Evolutionary conservation across 345 rosid species (phyloP).

Genomic region (Laguncularia racemosa): DNA sequence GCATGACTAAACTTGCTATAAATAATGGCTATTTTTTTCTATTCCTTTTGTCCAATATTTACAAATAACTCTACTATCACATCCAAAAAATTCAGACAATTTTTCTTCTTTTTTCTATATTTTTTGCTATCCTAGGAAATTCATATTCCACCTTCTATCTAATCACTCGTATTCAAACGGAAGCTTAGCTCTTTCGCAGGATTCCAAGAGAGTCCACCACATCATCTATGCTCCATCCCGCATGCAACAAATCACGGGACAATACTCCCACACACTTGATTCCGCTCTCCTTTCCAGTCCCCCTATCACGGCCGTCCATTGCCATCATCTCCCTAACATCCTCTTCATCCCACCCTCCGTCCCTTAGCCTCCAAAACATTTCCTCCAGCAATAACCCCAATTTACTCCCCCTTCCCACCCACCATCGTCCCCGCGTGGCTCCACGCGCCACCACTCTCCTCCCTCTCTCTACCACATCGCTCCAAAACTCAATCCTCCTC

Average conservation of each 20-base stretch:
- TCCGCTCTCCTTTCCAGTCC: slow-evolving; percentile 10
- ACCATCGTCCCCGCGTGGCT: slow-evolving; percentile 36
- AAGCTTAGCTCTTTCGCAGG: background rate
- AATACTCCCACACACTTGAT: slow-evolving; percentile 17
- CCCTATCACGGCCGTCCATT: slow-evolving; percentile 33
- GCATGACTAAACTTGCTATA: too few relatives aligned
- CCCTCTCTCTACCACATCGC: slow-evolving; percentile 66
- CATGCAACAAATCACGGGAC: slow-evolving; percentile 30
- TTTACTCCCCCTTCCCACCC: slow-evolving; percentile 22
- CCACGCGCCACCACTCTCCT: slow-evolving; percentile 24
- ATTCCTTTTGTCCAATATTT: too few relatives aligned
- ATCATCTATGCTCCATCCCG: slow-evolving; percentile 56
- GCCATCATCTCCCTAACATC: slow-evolving; percentile 77
- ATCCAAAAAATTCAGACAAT: too few relatives aligned
- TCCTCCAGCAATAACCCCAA: slow-evolving; percentile 55
- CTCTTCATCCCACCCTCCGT: slow-evolving; percentile 79
- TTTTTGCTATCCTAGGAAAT: too few relatives aligned
- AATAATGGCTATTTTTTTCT: too few relatives aligned
- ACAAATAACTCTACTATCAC: too few relatives aligned
- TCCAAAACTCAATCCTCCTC: slow-evolving; percentile 60
- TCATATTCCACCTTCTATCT: too few relatives aligned
- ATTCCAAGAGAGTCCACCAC: slow-evolving; percentile 51
- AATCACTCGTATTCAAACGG: too few relatives aligned
- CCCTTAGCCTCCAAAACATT: slow-evolving; percentile 53
- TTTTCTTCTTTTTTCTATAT: too few relatives aligned